A percentile compares a stretch with the other conserved stretches of the same genome.
phyloP scores from a whole-genome alignment of 805 yeast species.

The Candida parachauliodes region DNA sequence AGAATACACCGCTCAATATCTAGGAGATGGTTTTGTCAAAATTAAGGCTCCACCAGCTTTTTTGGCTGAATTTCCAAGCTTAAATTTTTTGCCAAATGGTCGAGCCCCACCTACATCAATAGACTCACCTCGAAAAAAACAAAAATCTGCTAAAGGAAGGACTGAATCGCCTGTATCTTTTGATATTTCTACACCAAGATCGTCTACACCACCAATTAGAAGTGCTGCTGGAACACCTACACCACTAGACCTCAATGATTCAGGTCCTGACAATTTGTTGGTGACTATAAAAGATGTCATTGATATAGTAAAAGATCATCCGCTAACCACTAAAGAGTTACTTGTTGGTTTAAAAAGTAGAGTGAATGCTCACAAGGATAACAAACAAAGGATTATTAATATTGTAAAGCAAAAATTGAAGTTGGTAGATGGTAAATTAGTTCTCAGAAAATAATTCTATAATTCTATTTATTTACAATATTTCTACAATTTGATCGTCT shows the following conservation, averaged over 20 bases:
- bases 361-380: slow-evolving; percentile 60
- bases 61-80: slow-evolving; percentile 65
- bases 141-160: slow-evolving; percentile 27
- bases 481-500: slow-evolving; percentile 48
- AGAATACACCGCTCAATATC: slow-evolving; percentile 21
- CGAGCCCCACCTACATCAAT: slow-evolving; percentile 30
- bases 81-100: slow-evolving; percentile 79
- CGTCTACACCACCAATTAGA: slow-evolving; percentile 7
- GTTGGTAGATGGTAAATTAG: slow-evolving; percentile 45
- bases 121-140: slow-evolving; percentile 35
- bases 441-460: slow-evolving; percentile 28
- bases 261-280: slow-evolving; percentile 40
- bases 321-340: slow-evolving; percentile 60
- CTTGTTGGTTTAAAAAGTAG: slow-evolving; percentile 58
- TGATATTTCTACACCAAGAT: slow-evolving; percentile 10
- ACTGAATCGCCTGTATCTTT: slow-evolving; percentile 10
- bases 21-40: slow-evolving; percentile 45
- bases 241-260: slow-evolving; percentile 26
- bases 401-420: slow-evolving; percentile 57
- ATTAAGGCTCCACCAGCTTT: slow-evolving; percentile 62
- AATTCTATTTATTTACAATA: slow-evolving; percentile 35
- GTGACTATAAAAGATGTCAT: slow-evolving; percentile 74
- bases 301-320: slow-evolving; percentile 52
- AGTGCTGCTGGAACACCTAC: slow-evolving; percentile 11
- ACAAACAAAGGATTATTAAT: slow-evolving; percentile 55